A percentile compares a stretch with the other conserved stretches of the same genome.
Evolutionary conservation across 2,329 filamentous ascomycete species (phyloP).

Genomic region (Verticillium klebahnii): DNA sequence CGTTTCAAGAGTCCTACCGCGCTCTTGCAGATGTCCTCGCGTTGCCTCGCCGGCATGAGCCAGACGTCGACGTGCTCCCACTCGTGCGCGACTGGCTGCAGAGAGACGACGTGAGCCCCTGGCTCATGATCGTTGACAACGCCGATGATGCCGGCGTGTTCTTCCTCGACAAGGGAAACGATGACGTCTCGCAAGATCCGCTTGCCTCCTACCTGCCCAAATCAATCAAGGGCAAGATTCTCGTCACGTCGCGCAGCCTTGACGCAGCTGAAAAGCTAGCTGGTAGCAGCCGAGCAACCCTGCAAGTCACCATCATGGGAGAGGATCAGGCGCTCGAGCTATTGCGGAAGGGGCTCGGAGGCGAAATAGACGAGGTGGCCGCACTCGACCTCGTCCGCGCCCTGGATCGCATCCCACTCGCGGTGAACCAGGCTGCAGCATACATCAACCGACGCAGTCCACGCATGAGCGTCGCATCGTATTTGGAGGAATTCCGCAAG

Average conservation of each 20-base stretch:
- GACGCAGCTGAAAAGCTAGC: slow-evolving; percentile 11
- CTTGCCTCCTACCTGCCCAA: slow-evolving; percentile 14
- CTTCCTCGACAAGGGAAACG: background rate
- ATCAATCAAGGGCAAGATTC: slow-evolving; percentile 9
- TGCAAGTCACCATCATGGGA: background rate
- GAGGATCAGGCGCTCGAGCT: background rate
- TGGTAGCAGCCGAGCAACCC: background rate
- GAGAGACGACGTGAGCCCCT: slow-evolving; percentile 1
- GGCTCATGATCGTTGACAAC: slow-evolving; percentile 13
- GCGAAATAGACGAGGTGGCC: background rate
- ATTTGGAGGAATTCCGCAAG: slow-evolving; percentile 23
- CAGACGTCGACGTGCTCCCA: slow-evolving; percentile 12
- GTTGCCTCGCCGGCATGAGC: slow-evolving; percentile 7
- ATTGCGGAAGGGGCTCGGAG: slow-evolving; percentile 3
- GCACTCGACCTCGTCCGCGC: background rate
- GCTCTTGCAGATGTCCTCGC: slow-evolving; percentile 3
- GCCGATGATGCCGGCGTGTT: slow-evolving; percentile 7
- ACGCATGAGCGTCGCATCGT: slow-evolving; percentile 18
- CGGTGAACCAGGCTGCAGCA: slow-evolving; percentile 22
- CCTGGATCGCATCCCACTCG: slow-evolving; percentile 23
- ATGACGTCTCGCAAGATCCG: background rate
- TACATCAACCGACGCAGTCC: slow-evolving; percentile 20
- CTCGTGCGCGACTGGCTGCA: slow-evolving; percentile 16
- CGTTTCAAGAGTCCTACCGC: slow-evolving; percentile 4
- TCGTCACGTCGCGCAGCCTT: slow-evolving; percentile 14